Evolutionary conservation across 116 monocot genomes (phyloP), one percentile per base, ranked within the genome.

Genomic region (Phalaenopsis hybrid): DNA sequence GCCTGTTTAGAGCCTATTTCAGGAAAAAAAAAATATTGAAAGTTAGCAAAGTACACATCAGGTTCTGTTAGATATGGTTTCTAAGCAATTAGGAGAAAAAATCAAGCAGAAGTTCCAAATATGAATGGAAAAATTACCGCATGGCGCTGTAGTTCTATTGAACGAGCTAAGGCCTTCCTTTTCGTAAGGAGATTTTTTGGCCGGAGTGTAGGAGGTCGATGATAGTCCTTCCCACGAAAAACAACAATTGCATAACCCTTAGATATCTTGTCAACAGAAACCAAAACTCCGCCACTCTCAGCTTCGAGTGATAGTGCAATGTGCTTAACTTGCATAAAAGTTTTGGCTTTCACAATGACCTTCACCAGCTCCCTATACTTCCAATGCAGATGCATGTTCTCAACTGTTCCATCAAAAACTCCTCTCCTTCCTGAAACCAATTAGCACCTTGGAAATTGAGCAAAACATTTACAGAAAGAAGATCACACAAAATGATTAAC

Each of bases 371-470:
- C 98, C 79, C 98, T 84, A 68, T 99, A 99, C 76, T 95, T 99
- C 98, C 98, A 99, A 79, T 99, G 98, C 82, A 99, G 85, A 78
- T 99, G 98, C 98, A 95, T 99, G 82, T 99, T 99, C 84, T 99
- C 98, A n/a, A 99, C 90, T 9, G 98, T 99, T 17, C 95, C 98
- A 85, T 89, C 95, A 86, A 99, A 99, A 57, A 99, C 95, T 68
- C 95, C 95, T 87, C 95, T 95, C 76, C 98, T 92, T 63, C 98
- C 98, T 99, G 88, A 49, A 83, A 67, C 5, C 69, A 82, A 57
- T 23, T 48, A 21, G 13, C 68, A 72, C 17, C 25, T 75, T 63
- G 15, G 31, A 68, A 25, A 59, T 6, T 77, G 18, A 81, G 50
- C n/a, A 45, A 68, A 51, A 5, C 8, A 8, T 23, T 21, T 16